Conservation (phyloP, 345 rosid species). For the Melaleuca alternifolia region DNA sequence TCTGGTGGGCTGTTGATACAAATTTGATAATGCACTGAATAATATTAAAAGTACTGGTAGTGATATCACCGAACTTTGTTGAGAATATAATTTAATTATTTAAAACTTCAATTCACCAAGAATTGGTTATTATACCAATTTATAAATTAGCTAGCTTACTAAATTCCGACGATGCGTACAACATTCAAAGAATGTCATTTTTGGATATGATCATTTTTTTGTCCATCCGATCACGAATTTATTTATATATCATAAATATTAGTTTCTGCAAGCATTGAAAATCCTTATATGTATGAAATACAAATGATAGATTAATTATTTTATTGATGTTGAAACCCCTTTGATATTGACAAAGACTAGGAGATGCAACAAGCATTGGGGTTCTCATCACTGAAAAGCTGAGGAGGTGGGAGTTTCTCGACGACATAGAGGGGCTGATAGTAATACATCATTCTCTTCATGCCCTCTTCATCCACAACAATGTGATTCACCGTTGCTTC, state of each 20-base stretch:
- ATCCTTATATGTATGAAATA: neutral
- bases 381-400: slow-evolving; percentile 93
- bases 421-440: slow-evolving; percentile 59
- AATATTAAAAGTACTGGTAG: neutral
- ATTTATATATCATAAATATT: neutral
- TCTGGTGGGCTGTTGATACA: neutral
- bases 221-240: neutral
- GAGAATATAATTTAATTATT: neutral
- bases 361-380: slow-evolving; percentile 89
- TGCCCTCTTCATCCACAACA: slow-evolving; percentile 36
- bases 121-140: neutral
- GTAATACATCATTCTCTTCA: slow-evolving; percentile 49
- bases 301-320: neutral
- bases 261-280: neutral
- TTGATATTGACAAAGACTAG: slow-evolving; percentile 2
- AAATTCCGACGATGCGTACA: neutral
- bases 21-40: neutral
- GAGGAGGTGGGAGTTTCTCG: slow-evolving; percentile 72
- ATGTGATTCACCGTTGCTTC: neutral
- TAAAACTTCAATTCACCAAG: neutral
- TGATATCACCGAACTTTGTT: neutral
- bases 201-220: neutral
- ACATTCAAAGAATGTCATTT: neutral
- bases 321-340: neutral
- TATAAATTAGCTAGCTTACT: neutral